These are phyloP conservation scores for Rhizophagus prolifer DNA, from an alignment of 192 early-diverging fungal species.

Conservation along the genomic window DNA sequence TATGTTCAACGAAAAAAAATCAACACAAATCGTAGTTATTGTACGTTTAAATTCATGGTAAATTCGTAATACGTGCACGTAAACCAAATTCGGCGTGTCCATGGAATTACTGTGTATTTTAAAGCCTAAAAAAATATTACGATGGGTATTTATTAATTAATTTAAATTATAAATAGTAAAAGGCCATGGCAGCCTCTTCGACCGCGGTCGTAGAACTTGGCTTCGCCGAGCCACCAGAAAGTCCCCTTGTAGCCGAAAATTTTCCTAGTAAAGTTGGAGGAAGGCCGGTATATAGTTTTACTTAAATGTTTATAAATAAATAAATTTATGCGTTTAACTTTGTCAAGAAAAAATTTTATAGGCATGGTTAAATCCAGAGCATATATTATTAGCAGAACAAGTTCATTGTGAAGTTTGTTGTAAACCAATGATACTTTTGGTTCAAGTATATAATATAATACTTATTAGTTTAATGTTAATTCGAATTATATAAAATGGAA, in stretches of 20 bases:
- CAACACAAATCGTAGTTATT: neutral
- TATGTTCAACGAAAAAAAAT: neutral
- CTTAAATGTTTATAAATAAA: neutral
- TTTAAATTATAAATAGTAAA: neutral
- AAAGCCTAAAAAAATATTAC: too few species aligned
- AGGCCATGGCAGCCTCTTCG: slow-evolving; percentile 22
- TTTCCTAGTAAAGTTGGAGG: slow-evolving; percentile 92
- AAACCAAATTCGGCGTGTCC: too few species aligned
- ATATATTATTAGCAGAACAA: slow-evolving; percentile 57
- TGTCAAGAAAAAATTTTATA: slow-evolving; percentile 27
- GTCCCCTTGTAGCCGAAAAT: slow-evolving; percentile 52
- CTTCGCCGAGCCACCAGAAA: slow-evolving; percentile 71
- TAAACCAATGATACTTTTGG: slow-evolving; percentile 72
- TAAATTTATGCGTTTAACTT: slow-evolving; percentile 10
- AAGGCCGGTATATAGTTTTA: slow-evolving; percentile 55
- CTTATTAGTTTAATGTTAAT: too few species aligned
- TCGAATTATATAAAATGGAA: neutral
- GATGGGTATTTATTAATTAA: neutral
- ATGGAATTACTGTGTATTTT: too few species aligned
- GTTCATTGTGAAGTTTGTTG: slow-evolving; percentile 72
- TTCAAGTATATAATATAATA: slow-evolving; percentile 61
- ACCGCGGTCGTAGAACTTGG: slow-evolving; percentile 50
- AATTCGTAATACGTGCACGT: too few species aligned
- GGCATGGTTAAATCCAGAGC: slow-evolving; percentile 80
- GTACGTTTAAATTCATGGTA: too few species aligned